Base-by-base conservation (phyloP, 179 eudicot species). In the Gypsophila paniculata region DNA sequence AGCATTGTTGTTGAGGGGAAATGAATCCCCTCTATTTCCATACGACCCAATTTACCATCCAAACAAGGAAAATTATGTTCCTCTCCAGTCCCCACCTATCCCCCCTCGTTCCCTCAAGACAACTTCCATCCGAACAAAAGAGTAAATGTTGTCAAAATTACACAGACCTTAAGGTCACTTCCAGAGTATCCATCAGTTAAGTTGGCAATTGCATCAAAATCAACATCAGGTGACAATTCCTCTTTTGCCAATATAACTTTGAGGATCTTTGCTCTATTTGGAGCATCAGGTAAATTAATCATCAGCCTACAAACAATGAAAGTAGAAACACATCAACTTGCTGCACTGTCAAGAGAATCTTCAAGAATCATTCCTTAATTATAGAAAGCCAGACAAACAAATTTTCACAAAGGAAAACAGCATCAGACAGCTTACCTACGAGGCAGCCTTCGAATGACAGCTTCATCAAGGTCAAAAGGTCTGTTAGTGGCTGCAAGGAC, bases 401-500 rank as follows among this genome's bases (percentile, higher is more conserved):
- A 1, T 22, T 46, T 53, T 46, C 23, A 25, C n/a, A 8, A 65
- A 21, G 14, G 18, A 48, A 67, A 49, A 15, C 23, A 38, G 42
- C 58, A 14, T 19, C 58, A 8, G 52, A 61, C 4, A 49, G 39
- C 25, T 44, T 25, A 91, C 97, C 97, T 89, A 69, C 97, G 86
- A 57, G 97, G 98, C 51, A 94, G 90, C 80, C 98, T 88, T 77
- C 98, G 82, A 65, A 91, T 87, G 44, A 94, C 97, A 79, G 98
- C 98, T 80, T 94, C 98, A 74, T 94, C 98, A 72, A 94, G 91
- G 83, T 94, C 97, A 78, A 91, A 94, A 57, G 98, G 97, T 74
- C 98, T 84, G 73, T 94, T 94, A 7, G 98, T 91, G 54, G 98
- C 98, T 57, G 94, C 94, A 68, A 94, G 98, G 55, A 91, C 98